A percentile compares a stretch with the other conserved stretches of the same genome.
These are phyloP conservation scores for Dunaliella primolecta DNA, from an alignment of 139 green algal genomes.

Conservation along the genomic window DNA sequence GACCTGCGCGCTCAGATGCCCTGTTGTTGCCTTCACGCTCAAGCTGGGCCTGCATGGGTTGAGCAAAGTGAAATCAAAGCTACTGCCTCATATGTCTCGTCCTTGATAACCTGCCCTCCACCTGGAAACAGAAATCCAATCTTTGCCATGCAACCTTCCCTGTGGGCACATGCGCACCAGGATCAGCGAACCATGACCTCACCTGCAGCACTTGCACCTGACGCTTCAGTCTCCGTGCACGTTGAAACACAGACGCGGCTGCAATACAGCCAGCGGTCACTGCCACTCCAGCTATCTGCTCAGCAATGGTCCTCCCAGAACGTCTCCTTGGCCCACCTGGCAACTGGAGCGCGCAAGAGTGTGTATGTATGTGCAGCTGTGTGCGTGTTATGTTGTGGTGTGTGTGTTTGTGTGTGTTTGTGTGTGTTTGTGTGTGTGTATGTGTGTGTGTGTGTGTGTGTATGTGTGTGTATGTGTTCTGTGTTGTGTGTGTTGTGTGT, in stretches of 20 bases:
- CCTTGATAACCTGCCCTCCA: no score
- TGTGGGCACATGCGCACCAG: no score
- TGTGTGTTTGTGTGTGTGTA: not conserved
- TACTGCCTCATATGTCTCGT: no score
- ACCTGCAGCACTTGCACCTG: no score
- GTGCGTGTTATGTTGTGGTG: not conserved
- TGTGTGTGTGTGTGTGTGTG: not conserved
- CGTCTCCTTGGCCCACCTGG: not conserved
- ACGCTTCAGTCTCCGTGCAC: no score
- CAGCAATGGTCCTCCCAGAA: not conserved
- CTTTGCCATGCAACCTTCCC: no score
- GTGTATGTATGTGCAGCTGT: not conserved
- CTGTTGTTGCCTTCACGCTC: conserved; percentile 28
- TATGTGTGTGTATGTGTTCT: not conserved
- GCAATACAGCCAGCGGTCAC: not conserved
- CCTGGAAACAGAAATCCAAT: no score
- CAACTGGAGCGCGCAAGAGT: not conserved
- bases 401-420: not conserved
- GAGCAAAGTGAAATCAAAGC: no score
- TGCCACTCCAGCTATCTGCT: not conserved
- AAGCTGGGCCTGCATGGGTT: conserved; percentile 5
- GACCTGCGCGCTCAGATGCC: conserved; percentile 38
- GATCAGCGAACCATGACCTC: no score
- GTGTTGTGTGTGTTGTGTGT: no score
- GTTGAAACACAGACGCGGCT: no score